Evolutionary conservation across 768 basidiomycete species (phyloP), one percentile per base, ranked within the genome.

Genomic region (Lactarius quietus): DNA sequence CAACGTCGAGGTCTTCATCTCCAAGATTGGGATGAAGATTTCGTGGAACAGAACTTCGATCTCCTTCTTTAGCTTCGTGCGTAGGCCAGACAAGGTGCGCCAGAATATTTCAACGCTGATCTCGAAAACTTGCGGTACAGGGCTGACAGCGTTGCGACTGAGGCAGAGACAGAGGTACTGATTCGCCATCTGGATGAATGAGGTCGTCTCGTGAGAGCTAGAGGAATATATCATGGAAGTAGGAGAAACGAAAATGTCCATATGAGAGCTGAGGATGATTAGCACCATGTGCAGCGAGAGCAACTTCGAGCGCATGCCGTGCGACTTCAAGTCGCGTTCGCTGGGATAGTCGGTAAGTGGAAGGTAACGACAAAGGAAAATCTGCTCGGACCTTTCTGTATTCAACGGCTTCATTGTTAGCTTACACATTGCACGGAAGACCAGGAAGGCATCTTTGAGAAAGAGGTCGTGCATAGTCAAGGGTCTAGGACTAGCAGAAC

Each of bases 1-100:
- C 57, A 96, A 78, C 1, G 95, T 97, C 6, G 96, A 92, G 10
- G 92, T 98, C 74, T 89, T 87, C 95, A 99, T 98, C 77, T 99
- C 97, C 64, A 98, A 81, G 56, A 99, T 96, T 2, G 97, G 97
- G 62, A 98, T 87, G 80, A 98, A 99, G 68, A 99, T 98, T 75
- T 99, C 97, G 71, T 97, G 95, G 56, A 99, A 76, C n/a, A 99
- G 81, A 41, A 99, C 95, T 75, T 98, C 96, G 63, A 98, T 98
- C 76, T 99, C 97, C 90, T 98, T 97, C 96, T 99, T 99, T 70
- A 99, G 84, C 78, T 93, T 96, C 20, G 92, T 93, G 33, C 97
- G 86, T 86, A 99, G 88, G 14, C 93, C 92, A 52, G 90, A 86
- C n/a, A 98, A 76, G 57, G 97, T 90, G 70, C 93, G 85, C 94